Evolutionary conservation across 2,329 filamentous ascomycete species (phyloP), one percentile per base, ranked within the genome.

Genomic region (Colletotrichum paranaense): DNA sequence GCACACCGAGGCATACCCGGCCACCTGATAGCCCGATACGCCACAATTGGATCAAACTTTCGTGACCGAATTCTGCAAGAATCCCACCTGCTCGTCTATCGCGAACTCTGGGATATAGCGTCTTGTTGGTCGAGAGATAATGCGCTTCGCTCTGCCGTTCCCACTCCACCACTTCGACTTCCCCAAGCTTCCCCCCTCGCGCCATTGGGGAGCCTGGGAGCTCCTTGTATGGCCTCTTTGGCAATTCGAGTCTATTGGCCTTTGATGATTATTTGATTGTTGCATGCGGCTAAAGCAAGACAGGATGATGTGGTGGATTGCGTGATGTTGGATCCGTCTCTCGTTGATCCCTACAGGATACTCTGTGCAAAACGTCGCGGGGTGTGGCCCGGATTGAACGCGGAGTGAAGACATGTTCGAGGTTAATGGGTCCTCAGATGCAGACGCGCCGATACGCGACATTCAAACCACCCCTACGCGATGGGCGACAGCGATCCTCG

Each of bases 381-480:
- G 62, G 62, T 14, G 19, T 19, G 38, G n/a, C 38, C 62, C 46
- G 28, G 56, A 38, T 57, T 56, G 24, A 26, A 67, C 62, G 62
- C 62, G 55, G 59, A 55, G 55, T 32, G 55, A 52, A 42, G 55
- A 24, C 67, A 65, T 52, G 67, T 65, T 59, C 60, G 62, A 59
- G 53, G 32, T 60, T 60, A 24, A 59, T 32, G 67, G 55, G 22
- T 59, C 32, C 56, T 24, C 22, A 55, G 67, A 64, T 57, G 59
- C 53, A 30, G 30, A 64, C 66, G 70, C 70, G 66, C 67, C 62
- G 59, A 65, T 60, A 73, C 70, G 70, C 70, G 70, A 69, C 60
- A 60, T 68, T 60, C 30, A 49, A 32, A 26, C 60, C 65, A 58
- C 66, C 59, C 53, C 67, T 32, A 70, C 70, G 70, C 70, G 66